Evolutionary conservation across 1,284 basidiomycete genomes (phyloP), one percentile per base, ranked within the genome.

Genomic region (Irpex sp.): DNA sequence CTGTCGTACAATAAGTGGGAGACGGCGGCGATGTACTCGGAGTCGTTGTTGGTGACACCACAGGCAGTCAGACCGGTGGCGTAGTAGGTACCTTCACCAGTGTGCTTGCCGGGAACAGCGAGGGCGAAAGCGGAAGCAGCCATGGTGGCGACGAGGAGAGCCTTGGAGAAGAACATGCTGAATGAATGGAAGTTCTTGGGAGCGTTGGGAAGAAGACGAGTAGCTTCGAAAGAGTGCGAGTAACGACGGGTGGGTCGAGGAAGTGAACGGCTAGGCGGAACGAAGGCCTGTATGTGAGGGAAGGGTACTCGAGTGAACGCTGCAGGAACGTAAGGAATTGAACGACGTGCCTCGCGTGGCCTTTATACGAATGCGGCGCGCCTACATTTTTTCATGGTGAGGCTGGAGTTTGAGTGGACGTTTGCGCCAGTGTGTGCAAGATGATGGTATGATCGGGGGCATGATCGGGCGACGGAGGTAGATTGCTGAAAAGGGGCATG

Each of bases 21-120:
- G 26, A 76, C 72, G 5, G 77, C 78, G 9, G 70, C 75, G 63
- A 78, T 74, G 57, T 72, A 68, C 17, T 78, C 71, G 47, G 61
- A 53, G 62, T 67, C 68, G n/a, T 15, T 68, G 67, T 74, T 77
- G 60, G 64, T 70, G 39, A 68, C 66, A 9, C 77, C 77, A 66
- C 77, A 79, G 1, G 78, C 76, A 50, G 76, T 77, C 19, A 78
- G 68, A 7, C 77, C 78, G 8, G 73, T 61, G 6, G 56, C 68
- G 65, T 70, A 78, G 65, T 61, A 75, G 0, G 74, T 74, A 26
- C 83, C 86, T 65, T 87, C 70, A 33, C 88, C 88, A 1, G 65
- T 68, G 65, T 61, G 63, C 37, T 61, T 60, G 55, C 71, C 69
- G 62, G 69, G 63, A 61, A 69, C 65, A 21, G 64, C 61, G 57